Evolutionary conservation across 805 yeast genomes (phyloP), one percentile per base, ranked within the genome.

Genomic region (Teunomyces cretensis): DNA sequence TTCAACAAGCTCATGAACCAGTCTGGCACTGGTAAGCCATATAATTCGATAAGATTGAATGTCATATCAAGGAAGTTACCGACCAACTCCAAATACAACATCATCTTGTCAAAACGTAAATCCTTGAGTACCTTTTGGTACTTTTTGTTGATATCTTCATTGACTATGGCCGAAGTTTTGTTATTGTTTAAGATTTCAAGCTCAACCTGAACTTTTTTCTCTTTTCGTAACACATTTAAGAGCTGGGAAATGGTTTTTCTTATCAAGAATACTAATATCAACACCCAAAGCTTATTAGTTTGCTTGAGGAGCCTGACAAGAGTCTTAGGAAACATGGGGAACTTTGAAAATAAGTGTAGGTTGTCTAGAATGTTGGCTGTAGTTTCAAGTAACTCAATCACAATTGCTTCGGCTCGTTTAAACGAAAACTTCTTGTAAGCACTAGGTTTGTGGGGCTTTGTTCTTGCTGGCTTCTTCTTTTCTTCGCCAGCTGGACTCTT

Each of bases 241-340:
- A 72, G 63, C 52, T 72, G 77, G 1, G 75, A 66, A 5, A 68
- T 48, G 8, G 76, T 70, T 45, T 71, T 71, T 32, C 75, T 51
- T 15, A 72, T 66, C 53, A 72, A 61, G 40, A 72, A 72, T 3
- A 72, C 53, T 48, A 72, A 54, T 9, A 72, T 65, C 16, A 72
- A 54, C 31, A 72, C 65, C 77, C 77, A 72, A 35, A 72, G 50
- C 49, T 68, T 68, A 52, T 72, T 72, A 45, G 77, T 72, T 43
- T 71, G 72, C 43, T 68, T 68, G 40, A 72, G 55, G 15, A 71
- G 44, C 6, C 56, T 57, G 14, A 55, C 27, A 8, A 72, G 50
- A 16, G 47, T 49, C 44, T 66, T 52, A 2, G 77, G 77, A 46
- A 72, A 72, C 72, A 70, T 66, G 15, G 77, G 77, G 27, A 72